Percentiles rank a stretch among this genome's conserved stretches.
phyloP scores from a whole-genome alignment of 2,329 filamentous ascomycete genomes.

The Claviceps sorghi region DNA sequence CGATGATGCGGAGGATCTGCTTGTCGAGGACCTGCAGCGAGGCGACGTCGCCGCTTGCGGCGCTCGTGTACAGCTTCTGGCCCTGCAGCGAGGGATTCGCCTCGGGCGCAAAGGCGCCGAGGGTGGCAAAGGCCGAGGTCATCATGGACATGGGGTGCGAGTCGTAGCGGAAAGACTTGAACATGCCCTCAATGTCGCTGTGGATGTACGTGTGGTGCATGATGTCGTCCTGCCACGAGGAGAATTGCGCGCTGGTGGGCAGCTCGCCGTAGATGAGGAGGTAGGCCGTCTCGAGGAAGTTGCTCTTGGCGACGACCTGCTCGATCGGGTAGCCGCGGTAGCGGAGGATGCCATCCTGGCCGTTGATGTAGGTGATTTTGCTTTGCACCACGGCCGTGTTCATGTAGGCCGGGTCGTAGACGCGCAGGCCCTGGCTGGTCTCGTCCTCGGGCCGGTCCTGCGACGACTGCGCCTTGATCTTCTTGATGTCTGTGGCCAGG shows the following conservation, averaged over 20 bases:
- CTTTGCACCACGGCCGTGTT: constrained; percentile 36
- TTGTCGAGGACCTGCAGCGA: constrained; percentile 32
- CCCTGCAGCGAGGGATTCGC: constrained; percentile 35
- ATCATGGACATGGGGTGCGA: constrained; percentile 39
- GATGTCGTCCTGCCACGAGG: constrained; percentile 30
- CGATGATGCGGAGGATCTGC: constrained; percentile 36
- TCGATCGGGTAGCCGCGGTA: constrained; percentile 39
- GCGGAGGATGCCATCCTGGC: constrained; percentile 33
- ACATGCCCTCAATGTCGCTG: constrained; percentile 34
- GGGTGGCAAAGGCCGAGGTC: constrained; percentile 32
- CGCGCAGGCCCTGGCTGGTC: constrained; percentile 32
- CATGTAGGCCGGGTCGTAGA: constrained; percentile 38
- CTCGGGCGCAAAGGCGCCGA: constrained; percentile 34
- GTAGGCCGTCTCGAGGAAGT: constrained; percentile 34
- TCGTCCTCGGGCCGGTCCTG: constrained; percentile 29
- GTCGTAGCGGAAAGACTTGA: constrained; percentile 36
- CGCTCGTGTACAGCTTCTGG: constrained; percentile 34
- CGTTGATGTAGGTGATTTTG: constrained; percentile 38
- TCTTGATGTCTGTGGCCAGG: constrained; percentile 36
- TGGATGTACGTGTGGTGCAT: constrained; percentile 37
- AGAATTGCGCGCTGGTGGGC: constrained; percentile 26
- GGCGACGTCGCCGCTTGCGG: constrained; percentile 25
- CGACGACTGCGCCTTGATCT: constrained; percentile 25
- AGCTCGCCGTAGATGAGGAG: constrained; percentile 38
- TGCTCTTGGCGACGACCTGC: constrained; percentile 32